phyloP scores from a whole-genome alignment of 495 filamentous ascomycete species.

The Aspergillus incahuasiensis region DNA sequence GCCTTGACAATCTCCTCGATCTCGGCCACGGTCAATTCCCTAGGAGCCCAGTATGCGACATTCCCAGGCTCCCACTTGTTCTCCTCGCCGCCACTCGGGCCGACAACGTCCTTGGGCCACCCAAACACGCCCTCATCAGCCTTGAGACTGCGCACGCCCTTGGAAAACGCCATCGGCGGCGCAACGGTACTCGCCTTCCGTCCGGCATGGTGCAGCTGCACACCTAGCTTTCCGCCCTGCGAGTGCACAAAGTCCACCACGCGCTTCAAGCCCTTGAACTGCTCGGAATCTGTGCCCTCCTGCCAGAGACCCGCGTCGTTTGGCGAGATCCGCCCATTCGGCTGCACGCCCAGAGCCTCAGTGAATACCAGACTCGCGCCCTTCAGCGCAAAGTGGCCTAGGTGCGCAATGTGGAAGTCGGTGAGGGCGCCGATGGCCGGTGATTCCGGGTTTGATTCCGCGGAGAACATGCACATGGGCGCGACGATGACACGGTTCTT shows the following conservation, averaged over 20 bases:
- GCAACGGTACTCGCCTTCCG: slow-evolving; percentile 63
- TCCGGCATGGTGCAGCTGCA: slow-evolving; percentile 73
- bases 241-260: slow-evolving; percentile 56
- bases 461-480: slow-evolving; percentile 62
- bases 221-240: slow-evolving; percentile 62
- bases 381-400: slow-evolving; percentile 58
- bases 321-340: slow-evolving; percentile 68
- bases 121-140: slow-evolving; percentile 52
- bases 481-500: slow-evolving; percentile 65
- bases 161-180: slow-evolving; percentile 50
- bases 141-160: slow-evolving; percentile 33
- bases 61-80: slow-evolving; percentile 41
- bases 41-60: slow-evolving; percentile 29
- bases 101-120: slow-evolving; percentile 67
- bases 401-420: slow-evolving; percentile 63
- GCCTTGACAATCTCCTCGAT: slow-evolving; percentile 58
- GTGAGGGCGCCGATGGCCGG: slow-evolving; percentile 58
- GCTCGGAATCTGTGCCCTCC: slow-evolving; percentile 41
- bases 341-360: slow-evolving; percentile 62
- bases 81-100: slow-evolving; percentile 48
- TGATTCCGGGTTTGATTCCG: slow-evolving; percentile 37
- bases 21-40: slow-evolving; percentile 45
- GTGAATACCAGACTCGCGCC: slow-evolving; percentile 62
- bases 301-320: slow-evolving; percentile 68
- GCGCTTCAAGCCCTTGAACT: slow-evolving; percentile 59